Conservation (phyloP, 805 yeast genomes). For the Cyberlindnera veronae region DNA sequence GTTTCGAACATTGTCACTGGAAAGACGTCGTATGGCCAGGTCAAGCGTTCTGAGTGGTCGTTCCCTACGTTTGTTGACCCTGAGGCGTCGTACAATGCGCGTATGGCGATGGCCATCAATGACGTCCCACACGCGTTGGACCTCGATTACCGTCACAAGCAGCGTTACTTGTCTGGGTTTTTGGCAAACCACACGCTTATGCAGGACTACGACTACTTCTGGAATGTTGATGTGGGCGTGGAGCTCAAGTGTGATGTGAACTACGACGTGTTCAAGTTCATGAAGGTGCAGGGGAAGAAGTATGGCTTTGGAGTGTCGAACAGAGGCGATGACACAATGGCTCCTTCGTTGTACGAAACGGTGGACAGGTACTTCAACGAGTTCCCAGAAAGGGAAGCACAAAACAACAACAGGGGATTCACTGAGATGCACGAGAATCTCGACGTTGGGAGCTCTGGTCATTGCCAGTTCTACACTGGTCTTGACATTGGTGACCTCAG, state of each 20-base stretch:
- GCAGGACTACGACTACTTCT: slow-evolving; percentile 56
- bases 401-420: slow-evolving; percentile 48
- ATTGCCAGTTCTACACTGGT: slow-evolving; percentile 75
- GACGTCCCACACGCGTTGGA: slow-evolving; percentile 50
- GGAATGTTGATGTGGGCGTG: slow-evolving; percentile 72
- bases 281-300: slow-evolving; percentile 48
- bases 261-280: slow-evolving; percentile 59
- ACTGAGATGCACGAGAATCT: slow-evolving; percentile 55
- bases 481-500: slow-evolving; percentile 69
- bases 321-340: slow-evolving; percentile 51
- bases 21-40: slow-evolving; percentile 51
- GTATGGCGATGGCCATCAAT: slow-evolving; percentile 38
- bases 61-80: slow-evolving; percentile 59
- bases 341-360: slow-evolving; percentile 56
- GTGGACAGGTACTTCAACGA: slow-evolving; percentile 39
- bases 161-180: slow-evolving; percentile 42
- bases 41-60: slow-evolving; percentile 59
- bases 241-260: slow-evolving; percentile 55
- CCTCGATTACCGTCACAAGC: slow-evolving; percentile 65
- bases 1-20: slow-evolving; percentile 52
- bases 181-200: slow-evolving; percentile 58
- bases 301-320: slow-evolving; percentile 63
- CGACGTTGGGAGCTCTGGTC: slow-evolving; percentile 36
- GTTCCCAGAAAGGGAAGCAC: slow-evolving; percentile 34
- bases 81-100: slow-evolving; percentile 38